A percentile compares a stretch with the other conserved stretches of the same genome.
Conservation (phyloP, 371 early-diverging fungal genomes). For the Entomophthora muscae region DNA sequence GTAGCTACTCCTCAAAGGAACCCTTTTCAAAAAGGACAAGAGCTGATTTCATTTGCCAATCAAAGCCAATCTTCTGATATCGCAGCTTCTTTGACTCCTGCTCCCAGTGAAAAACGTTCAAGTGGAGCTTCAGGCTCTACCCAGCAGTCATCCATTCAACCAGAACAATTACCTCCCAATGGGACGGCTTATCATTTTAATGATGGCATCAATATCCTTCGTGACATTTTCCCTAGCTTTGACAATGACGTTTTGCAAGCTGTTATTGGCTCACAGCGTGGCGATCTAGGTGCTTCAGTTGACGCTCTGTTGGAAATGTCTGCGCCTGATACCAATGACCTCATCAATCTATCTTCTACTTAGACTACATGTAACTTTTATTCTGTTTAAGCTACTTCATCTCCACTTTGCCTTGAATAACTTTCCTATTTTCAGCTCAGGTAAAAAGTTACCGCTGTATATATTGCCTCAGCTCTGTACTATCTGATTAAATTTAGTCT, state of each 20-base stretch:
- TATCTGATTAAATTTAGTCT: no score
- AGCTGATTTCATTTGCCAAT: neutral
- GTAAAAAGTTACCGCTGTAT: no score
- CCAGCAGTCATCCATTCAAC: neutral
- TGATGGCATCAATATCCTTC: neutral
- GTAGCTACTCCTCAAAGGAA: no score
- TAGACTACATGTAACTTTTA: no score
- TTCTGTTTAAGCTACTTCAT: no score
- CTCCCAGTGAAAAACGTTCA: neutral
- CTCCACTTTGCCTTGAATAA: no score
- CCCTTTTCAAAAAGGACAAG: neutral
- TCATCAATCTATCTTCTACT: neutral
- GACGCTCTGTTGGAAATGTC: conserved; percentile 7
- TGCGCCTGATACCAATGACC: neutral
- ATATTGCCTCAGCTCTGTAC: no score
- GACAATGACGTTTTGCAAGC: conserved; percentile 4
- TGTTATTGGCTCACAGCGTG: neutral
- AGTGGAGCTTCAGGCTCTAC: neutral
- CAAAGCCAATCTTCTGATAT: neutral
- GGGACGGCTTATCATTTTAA: neutral
- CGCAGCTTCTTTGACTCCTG: neutral
- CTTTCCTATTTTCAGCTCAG: no score
- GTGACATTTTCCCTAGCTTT: conserved; percentile 5
- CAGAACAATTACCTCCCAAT: neutral
- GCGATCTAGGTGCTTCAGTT: neutral